phyloP scores from a whole-genome alignment of 768 basidiomycete species.

The Lentinula raphanica region DNA sequence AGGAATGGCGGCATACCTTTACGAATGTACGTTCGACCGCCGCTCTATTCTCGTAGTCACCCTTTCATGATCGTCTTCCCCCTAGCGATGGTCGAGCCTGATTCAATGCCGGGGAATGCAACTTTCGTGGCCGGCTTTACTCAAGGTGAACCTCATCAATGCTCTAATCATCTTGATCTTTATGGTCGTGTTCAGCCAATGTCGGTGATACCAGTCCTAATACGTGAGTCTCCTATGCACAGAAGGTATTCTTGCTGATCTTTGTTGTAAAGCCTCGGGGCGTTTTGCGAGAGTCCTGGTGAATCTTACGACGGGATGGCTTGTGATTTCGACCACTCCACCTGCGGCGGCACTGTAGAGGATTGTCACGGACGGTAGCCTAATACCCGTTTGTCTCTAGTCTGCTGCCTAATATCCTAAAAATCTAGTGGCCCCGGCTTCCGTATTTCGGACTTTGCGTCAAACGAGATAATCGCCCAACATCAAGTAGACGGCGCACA shows the following conservation, averaged over 20 bases:
- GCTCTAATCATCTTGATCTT: background rate
- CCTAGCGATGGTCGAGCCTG: slow-evolving; percentile 58
- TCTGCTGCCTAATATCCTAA: background rate
- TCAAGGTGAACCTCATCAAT: slow-evolving; percentile 48
- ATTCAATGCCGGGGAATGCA: slow-evolving; percentile 59
- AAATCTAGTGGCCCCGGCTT: slow-evolving; percentile 66
- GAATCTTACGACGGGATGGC: slow-evolving; percentile 57
- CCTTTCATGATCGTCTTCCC: slow-evolving; percentile 4
- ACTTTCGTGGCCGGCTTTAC: slow-evolving; percentile 72
- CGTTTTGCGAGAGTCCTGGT: slow-evolving; percentile 76
- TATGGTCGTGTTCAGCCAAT: slow-evolving; percentile 42
- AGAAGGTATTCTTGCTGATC: background rate
- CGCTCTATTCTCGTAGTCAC: background rate
- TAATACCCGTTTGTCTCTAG: slow-evolving; percentile 6
- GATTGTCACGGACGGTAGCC: slow-evolving; percentile 68
- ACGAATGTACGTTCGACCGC: slow-evolving; percentile 47
- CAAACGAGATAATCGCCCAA: slow-evolving; percentile 67
- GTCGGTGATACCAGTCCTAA: slow-evolving; percentile 79
- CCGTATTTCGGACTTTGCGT: slow-evolving; percentile 69
- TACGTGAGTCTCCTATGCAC: slow-evolving; percentile 43
- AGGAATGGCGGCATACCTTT: slow-evolving; percentile 79
- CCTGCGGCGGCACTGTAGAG: slow-evolving; percentile 63
- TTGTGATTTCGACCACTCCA: slow-evolving; percentile 69
- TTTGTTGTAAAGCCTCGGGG: slow-evolving; percentile 44
- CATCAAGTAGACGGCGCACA: slow-evolving; percentile 66